Evolutionary conservation across 345 rosid species (phyloP), one percentile per base, ranked within the genome.

Genomic region (Eucalyptus virginea): DNA sequence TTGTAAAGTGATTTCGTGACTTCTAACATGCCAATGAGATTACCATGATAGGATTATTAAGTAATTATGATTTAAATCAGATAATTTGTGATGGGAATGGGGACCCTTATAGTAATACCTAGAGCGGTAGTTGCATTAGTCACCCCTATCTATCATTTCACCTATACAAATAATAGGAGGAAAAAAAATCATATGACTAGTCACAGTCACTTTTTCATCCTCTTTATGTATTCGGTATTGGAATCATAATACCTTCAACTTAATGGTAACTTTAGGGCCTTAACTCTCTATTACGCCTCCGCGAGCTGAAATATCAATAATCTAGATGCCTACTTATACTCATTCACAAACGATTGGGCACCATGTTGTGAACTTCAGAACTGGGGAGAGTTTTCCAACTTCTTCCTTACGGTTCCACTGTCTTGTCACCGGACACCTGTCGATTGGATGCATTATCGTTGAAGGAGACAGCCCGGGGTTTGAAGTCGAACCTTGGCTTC

Each of bases 21-120:
- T 62, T 62, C 8, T 28, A 30, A 60, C 1, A 7, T 30, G 32
- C 69, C 32, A 28, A 5, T 12, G 17, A 60, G 32, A 60, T 12
- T 60, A 7, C 17, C 6, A 9, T 24, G 1, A 56, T 19, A 1
- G 62, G 4, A 17, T 26, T 10, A 58, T 58, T 11, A 26, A 11
- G n/a, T 3, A 58, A 0, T 60, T 5, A 60, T 2, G 6, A n/a
- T 9, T 6, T 9, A 15, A 34, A 65, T 7, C 3, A 2, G 28
- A 65, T 34, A 65, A 15, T 67, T 5, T 3, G 12, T 0, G 9
- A 10, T 32, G 12, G 80, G 11, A 17, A 32, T 5, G 11, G 11
- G 5, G 19, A 32, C 23, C 80, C 42, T 32, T 32, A 32, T 17
- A 17, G 42, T 67, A 67, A 67, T 8, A 7, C 24, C 42, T 37